Base-by-base conservation (phyloP, 2,329 filamentous ascomycete genomes). In the Claviceps sorghi region DNA sequence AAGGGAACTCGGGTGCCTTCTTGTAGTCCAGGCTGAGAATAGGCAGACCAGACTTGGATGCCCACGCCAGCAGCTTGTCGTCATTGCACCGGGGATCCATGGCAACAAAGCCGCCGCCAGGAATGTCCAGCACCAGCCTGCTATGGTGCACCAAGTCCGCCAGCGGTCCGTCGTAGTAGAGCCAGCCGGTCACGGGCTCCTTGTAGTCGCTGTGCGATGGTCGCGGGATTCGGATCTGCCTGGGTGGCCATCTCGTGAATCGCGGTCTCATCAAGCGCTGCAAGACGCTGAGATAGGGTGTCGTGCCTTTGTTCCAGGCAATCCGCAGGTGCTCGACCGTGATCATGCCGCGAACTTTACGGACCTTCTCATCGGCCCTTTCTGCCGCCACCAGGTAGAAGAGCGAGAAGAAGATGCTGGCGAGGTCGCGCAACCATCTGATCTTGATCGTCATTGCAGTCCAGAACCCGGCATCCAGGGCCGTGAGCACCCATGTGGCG, bases 41-140 rank as follows among this genome's bases (percentile, higher is more conserved):
- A 0, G 93, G 91, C n/a, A 95, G 66, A 0, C 89, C 88, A 0
- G 87, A 87, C 66, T 86, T 90, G 17, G 85, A 86, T 0, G 93
- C 88, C 93, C 93, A 98, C 2, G 86, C 82, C 59, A 95, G 80
- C 19, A 98, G 74, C 67, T 94, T 95, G 67, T 98, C 93, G 63
- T 98, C 93, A 60, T 94, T 89, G 60, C 84, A 87, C 47, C 93
- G 76, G n/a, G 93, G 93, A 54, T 88, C 83, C 93, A 98, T 98
- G 19, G 93, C 90, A 13, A 98, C 90, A 58, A 94, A 98, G 0
- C 93, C 93, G 34, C 93, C 93, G 1, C 93, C 93, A 0, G 93
- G 93, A 3, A 97, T 82, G 65, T 98, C 93, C 38, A 98, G 64
- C 1, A 98, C 78, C 30, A 98, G 67, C 60, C 85, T 85, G 49